Evolutionary conservation across 768 basidiomycete genomes (phyloP), one percentile per base, ranked within the genome.

Genomic region (Sutorius australiensis): DNA sequence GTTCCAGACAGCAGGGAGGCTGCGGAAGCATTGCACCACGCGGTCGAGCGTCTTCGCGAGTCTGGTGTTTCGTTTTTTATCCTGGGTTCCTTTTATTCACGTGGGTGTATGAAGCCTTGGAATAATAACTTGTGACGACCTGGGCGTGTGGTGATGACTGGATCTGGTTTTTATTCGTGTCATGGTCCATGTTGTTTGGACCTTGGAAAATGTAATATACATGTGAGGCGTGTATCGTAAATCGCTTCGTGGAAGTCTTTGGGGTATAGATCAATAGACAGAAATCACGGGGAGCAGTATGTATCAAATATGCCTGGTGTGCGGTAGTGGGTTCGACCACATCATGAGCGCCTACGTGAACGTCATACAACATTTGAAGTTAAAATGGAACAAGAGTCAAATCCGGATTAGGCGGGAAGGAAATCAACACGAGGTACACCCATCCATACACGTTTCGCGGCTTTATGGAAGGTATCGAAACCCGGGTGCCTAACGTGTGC

Each of bases 391-490:
- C 10, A 30, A 43, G n/a, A 16, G 7, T 13, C 3, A 31, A 32
- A 6, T 14, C 13, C 9, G 6, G 21, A 11, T 33, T 5, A 0
- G 19, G 21, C 13, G 14, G 6, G 24, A 24, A 33, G 9, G 10
- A 6, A 14, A 21, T 16, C 11, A 2, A 11, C 19, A 31, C 12
- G 12, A 12, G 30, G 42, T 28, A 31, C 17, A 13, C 5, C 4
- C 8, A 5, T 33, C 12, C 17, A 24, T 17, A 5, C 24, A n/a
- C 14, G 27, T n/a, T 24, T 13, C 24, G 7, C 12, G 8, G 36
- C 14, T 32, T 14, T n/a, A 75, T 2, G 63, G 65, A 32, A 80
- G 61, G 54, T 86, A 87, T 48, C 84, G 80, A 73, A 86, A 87
- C 17, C 72, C 71, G 3, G 80, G 79, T 0, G 84, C 82, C 84